A percentile compares a stretch with the other conserved stretches of the same genome.
These are phyloP conservation scores for Trypanosomatidae sp. DNA, from an alignment of 208 protist genomes.

Conservation along the genomic window DNA sequence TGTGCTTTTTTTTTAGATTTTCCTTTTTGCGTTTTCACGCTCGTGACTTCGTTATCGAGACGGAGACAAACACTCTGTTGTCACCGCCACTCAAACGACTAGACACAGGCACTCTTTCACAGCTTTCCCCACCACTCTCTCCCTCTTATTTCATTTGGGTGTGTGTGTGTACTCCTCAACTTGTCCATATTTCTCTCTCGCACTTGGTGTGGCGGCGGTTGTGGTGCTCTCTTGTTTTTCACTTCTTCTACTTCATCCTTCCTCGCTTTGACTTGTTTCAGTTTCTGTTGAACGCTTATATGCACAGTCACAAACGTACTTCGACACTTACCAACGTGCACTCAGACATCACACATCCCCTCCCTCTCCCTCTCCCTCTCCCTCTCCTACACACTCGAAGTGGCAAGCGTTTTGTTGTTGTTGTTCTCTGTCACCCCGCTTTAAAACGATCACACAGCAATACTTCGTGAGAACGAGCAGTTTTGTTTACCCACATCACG, in stretches of 20 bases:
- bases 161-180: not conserved
- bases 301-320: not conserved
- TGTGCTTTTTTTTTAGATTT: not conserved
- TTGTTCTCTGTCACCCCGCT: not conserved
- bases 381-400: not conserved
- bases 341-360: not conserved
- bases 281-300: constrained; percentile 2
- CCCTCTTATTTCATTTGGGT: not conserved
- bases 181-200: not conserved
- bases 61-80: not conserved
- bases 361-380: not conserved
- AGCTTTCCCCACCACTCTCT: not conserved
- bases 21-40: not conserved
- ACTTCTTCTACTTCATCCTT: not conserved
- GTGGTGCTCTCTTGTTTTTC: not conserved
- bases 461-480: not conserved
- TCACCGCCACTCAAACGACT: not conserved
- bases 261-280: not conserved
- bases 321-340: not conserved
- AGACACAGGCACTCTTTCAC: not conserved
- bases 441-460: not conserved
- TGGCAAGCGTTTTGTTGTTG: not conserved
- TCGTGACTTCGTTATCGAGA: not conserved
- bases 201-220: not conserved
- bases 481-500: not conserved